Percentiles rank a stretch among this genome's conserved stretches.
These are phyloP conservation scores for Naganishia liquefaciens DNA, from an alignment of 1,284 basidiomycete genomes.

Conservation along the genomic window DNA sequence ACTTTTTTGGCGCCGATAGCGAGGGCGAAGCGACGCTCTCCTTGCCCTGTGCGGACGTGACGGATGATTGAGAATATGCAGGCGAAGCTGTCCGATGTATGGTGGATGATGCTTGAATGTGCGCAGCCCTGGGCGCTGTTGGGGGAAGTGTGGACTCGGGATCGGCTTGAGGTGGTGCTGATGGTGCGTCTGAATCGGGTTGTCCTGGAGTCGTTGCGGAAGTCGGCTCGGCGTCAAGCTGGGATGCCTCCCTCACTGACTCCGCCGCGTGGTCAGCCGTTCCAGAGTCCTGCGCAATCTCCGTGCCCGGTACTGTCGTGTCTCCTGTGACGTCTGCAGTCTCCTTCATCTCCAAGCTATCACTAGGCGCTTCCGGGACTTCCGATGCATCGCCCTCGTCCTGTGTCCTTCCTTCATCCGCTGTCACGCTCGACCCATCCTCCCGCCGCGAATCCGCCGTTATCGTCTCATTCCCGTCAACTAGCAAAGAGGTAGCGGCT, in stretches of 20 bases:
- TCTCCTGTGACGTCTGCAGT: neutral
- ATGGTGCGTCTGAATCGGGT: no score
- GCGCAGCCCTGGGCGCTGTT: neutral
- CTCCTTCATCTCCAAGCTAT: neutral
- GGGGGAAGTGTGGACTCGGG: neutral
- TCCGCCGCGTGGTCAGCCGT: neutral
- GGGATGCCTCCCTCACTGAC: neutral
- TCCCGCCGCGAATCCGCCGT: neutral
- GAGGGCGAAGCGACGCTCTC: conserved; percentile 20
- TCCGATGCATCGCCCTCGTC: neutral
- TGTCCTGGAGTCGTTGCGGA: neutral
- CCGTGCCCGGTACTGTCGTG: neutral
- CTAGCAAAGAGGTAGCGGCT: neutral
- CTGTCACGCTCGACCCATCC: neutral
- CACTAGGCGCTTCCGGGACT: neutral
- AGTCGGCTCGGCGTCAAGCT: neutral
- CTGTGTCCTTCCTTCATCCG: neutral
- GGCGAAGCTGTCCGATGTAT: conserved; percentile 25
- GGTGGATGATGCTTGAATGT: conserved; percentile 10
- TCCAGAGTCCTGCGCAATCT: neutral
- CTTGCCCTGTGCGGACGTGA: conserved; percentile 20
- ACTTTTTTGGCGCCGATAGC: conserved; percentile 72
- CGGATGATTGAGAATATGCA: conserved; percentile 24
- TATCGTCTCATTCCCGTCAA: conserved; percentile 8
- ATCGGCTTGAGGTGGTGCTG: no score